Evolutionary conservation across 306 rosid species (phyloP).

Genomic region (Dalbergia cochinchinensis): DNA sequence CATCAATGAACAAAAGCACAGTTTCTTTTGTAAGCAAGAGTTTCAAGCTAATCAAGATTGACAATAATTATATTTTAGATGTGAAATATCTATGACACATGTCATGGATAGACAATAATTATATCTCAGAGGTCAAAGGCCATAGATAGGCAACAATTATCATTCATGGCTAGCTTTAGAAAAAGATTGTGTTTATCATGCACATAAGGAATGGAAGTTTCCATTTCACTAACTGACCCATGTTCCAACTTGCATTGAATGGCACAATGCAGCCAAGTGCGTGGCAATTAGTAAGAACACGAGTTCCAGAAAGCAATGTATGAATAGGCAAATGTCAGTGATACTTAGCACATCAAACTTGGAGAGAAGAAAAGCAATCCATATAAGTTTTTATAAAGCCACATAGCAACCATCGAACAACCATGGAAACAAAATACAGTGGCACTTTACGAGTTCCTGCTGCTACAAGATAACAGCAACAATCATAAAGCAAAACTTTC

Average conservation of each 20-base stretch:
- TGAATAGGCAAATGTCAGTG: neutral
- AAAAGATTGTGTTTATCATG: neutral
- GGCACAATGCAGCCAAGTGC: slow-evolving; percentile 5
- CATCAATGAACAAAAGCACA: slow-evolving; percentile 8
- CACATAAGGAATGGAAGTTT: neutral
- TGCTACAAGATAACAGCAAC: neutral
- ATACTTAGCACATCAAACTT: slow-evolving; percentile 12
- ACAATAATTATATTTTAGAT: neutral
- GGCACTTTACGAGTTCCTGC: neutral
- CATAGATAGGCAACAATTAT: no score
- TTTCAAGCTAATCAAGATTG: neutral
- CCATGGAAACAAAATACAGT: neutral
- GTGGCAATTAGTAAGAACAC: neutral
- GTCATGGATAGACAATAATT: no score
- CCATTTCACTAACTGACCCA: neutral
- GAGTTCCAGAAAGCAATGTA: neutral
- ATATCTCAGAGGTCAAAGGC: no score
- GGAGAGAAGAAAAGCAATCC: neutral
- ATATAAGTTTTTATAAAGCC: neutral
- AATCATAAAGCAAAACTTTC: neutral
- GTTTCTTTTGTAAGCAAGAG: neutral
- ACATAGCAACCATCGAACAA: neutral
- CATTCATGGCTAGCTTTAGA: neutral
- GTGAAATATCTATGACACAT: no score
- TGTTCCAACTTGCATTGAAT: slow-evolving; percentile 11